Evolutionary conservation across 2,329 filamentous ascomycete genomes (phyloP).

Genomic region (Clonostachys rhizophaga): DNA sequence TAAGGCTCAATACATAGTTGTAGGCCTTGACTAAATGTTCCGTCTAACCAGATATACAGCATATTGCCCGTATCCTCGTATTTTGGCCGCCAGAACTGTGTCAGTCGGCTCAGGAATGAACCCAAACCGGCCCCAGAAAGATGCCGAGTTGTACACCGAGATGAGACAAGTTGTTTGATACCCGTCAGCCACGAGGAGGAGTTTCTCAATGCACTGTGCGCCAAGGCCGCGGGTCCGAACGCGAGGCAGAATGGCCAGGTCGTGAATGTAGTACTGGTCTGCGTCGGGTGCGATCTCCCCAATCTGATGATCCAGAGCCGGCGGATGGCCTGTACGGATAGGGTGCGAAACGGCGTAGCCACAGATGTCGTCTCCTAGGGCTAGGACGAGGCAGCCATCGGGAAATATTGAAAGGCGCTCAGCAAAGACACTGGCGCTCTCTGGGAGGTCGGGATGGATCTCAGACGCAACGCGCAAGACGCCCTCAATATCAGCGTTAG

Average conservation of each 20-base stretch:
- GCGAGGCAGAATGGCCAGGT: slow-evolving; percentile 20
- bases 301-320: slow-evolving; percentile 20
- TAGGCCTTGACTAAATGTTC: no score
- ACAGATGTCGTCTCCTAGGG: slow-evolving; percentile 9
- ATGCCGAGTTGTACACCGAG: slow-evolving; percentile 24
- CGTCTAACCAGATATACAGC: slow-evolving; percentile 15
- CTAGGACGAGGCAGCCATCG: slow-evolving; percentile 21
- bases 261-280: slow-evolving; percentile 30
- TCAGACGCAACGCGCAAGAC: slow-evolving; percentile 16
- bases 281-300: slow-evolving; percentile 16
- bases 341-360: slow-evolving; percentile 30
- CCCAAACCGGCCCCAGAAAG: slow-evolving; percentile 24
- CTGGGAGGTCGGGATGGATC: slow-evolving; percentile 22
- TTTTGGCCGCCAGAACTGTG: slow-evolving; percentile 14
- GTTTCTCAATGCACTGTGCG: slow-evolving; percentile 10
- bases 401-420: slow-evolving; percentile 26
- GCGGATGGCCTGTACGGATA: slow-evolving; percentile 18
- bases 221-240: slow-evolving; percentile 19
- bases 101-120: slow-evolving; percentile 13
- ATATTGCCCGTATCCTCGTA: slow-evolving; percentile 22
- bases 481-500: slow-evolving; percentile 11
- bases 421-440: slow-evolving; percentile 17
- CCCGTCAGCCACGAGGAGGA: slow-evolving; percentile 12
- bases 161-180: slow-evolving; percentile 21
- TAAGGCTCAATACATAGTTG: no score